phyloP scores from a whole-genome alignment of 1,284 basidiomycete species.

The Pseudozyma sp. region DNA sequence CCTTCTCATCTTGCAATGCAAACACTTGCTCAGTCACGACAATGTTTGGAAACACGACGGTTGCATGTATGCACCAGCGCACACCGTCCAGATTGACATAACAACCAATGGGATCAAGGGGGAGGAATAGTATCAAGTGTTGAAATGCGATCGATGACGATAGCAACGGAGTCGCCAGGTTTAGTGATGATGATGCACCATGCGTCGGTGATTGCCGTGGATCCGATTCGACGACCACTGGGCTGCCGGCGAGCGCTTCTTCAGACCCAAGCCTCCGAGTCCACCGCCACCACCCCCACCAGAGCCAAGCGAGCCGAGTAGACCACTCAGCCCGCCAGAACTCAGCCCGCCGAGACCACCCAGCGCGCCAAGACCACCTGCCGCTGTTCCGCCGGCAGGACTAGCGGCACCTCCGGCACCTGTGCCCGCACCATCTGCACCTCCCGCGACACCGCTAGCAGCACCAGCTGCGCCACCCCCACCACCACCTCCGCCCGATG shows the following conservation, averaged over 20 bases:
- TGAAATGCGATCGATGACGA: neutral
- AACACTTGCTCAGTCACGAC: neutral
- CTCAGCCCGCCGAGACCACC: constrained; percentile 7
- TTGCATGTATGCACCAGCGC: constrained; percentile 4
- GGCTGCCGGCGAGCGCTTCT: constrained; percentile 3
- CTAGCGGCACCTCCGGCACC: neutral
- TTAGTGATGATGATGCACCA: neutral
- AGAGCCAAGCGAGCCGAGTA: constrained; percentile 1
- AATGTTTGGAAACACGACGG: neutral
- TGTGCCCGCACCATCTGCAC: constrained; percentile 1
- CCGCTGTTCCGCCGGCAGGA: neutral
- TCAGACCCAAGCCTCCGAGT: constrained; percentile 7
- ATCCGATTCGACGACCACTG: neutral
- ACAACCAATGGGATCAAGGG: too few species aligned
- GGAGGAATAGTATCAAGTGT: too few species aligned
- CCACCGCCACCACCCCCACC: constrained; percentile 5
- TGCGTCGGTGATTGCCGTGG: neutral
- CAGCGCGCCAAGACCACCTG: constrained; percentile 4
- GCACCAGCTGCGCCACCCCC: constrained; percentile 1
- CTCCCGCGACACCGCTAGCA: constrained; percentile 1
- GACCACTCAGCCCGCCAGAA: constrained; percentile 1
- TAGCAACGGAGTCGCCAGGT: neutral
- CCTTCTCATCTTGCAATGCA: constrained; percentile 29
- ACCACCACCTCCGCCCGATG: constrained; percentile 4
- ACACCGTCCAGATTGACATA: neutral